These are phyloP conservation scores for Suillus variegatus DNA, from an alignment of 768 basidiomycete species.

Conservation along the genomic window DNA sequence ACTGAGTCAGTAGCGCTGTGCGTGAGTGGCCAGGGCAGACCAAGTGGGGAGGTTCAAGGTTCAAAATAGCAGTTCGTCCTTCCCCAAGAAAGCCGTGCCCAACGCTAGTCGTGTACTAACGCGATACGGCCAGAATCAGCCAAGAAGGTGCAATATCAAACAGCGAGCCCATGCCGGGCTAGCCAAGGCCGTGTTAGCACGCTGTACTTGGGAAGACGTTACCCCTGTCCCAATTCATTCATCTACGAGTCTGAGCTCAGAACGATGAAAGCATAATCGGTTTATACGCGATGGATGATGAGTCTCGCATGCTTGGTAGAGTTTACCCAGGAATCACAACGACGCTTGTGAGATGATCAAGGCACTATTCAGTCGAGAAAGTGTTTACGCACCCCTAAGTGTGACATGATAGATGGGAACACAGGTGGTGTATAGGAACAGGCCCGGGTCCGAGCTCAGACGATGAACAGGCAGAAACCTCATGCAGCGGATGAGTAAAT, in stretches of 20 bases:
- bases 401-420: background rate
- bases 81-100: background rate
- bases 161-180: background rate
- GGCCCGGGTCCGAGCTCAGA: background rate
- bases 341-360: background rate
- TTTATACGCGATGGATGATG: background rate
- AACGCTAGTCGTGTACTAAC: background rate
- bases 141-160: background rate
- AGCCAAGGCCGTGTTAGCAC: background rate
- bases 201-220: background rate
- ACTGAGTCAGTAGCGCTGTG: background rate
- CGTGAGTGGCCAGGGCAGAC: background rate
- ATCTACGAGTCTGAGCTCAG: background rate
- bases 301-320: background rate
- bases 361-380: background rate
- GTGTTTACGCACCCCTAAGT: background rate
- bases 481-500: background rate
- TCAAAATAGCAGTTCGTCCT: background rate
- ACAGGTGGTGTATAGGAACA: background rate
- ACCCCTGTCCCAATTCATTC: background rate
- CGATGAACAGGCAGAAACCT: slow-evolving; percentile 5
- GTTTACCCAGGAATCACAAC: background rate
- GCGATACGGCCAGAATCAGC: background rate
- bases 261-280: background rate
- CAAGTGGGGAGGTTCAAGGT: background rate